These are phyloP conservation scores for Arthrobotrys iridis DNA, from an alignment of 2,329 filamentous ascomycete genomes.

Conservation along the genomic window DNA sequence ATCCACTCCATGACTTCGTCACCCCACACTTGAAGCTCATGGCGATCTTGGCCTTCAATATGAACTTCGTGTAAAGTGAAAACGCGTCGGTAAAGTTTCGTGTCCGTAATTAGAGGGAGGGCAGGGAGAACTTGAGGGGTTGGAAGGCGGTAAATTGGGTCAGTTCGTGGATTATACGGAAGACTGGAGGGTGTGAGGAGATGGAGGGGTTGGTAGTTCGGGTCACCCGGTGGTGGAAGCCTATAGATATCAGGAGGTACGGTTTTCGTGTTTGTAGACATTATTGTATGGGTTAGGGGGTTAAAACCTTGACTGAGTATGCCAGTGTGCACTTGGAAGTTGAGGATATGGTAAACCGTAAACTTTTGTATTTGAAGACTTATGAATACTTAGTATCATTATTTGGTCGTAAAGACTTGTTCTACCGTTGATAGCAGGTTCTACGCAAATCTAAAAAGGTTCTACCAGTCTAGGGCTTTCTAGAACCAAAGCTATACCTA, in stretches of 20 bases:
- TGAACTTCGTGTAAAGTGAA: not conserved
- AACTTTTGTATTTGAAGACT: no score
- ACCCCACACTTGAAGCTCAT: slow-evolving; percentile 7
- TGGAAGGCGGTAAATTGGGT: slow-evolving; percentile 23
- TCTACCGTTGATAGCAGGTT: no score
- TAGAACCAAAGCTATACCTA: no score
- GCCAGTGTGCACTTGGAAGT: no score
- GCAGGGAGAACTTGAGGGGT: slow-evolving; percentile 15
- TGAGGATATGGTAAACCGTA: no score
- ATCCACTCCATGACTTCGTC: slow-evolving; percentile 29
- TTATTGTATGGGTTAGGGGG: not conserved
- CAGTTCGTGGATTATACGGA: not conserved
- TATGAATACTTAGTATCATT: no score
- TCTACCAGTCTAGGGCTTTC: no score
- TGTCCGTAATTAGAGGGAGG: not conserved
- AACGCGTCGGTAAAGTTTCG: not conserved
- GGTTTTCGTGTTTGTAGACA: not conserved
- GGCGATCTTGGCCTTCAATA: not conserved
- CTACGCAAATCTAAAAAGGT: no score
- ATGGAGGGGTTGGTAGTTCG: slow-evolving; percentile 15
- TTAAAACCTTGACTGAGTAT: no score
- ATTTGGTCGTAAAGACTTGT: no score
- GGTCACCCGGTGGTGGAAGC: slow-evolving; percentile 18
- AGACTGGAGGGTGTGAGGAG: not conserved
- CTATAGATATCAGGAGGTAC: not conserved